These are phyloP conservation scores for Carpinus fangiana DNA, from an alignment of 306 rosid genomes.

Conservation along the genomic window DNA sequence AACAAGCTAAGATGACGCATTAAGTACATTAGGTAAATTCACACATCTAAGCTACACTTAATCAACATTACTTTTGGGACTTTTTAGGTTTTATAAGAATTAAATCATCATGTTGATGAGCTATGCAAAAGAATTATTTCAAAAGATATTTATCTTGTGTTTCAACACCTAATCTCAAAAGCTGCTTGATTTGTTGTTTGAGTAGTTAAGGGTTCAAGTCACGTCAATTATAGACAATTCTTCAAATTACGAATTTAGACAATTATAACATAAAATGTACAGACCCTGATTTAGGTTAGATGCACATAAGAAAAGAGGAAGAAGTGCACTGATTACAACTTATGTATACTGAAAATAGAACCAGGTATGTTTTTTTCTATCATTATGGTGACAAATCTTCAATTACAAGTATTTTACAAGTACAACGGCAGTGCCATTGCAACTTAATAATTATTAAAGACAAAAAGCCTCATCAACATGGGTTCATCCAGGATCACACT, in stretches of 20 bases:
- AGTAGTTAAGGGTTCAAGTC: neutral
- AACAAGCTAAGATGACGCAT: neutral
- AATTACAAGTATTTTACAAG: too few species aligned
- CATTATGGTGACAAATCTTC: too few species aligned
- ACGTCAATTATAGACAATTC: neutral
- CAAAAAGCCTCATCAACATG: too few species aligned
- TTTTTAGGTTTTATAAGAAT: neutral
- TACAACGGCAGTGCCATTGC: too few species aligned
- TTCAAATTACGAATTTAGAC: neutral
- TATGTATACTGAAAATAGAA: neutral
- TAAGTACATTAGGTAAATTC: constrained; percentile 14
- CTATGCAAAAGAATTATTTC: neutral
- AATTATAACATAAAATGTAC: neutral
- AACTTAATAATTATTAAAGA: too few species aligned
- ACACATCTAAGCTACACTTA: constrained; percentile 3
- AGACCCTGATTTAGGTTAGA: neutral
- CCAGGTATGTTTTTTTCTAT: too few species aligned
- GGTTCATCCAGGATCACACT: too few species aligned
- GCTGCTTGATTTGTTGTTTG: neutral
- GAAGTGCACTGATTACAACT: neutral
- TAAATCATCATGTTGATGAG: neutral
- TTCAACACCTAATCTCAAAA: neutral
- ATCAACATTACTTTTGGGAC: neutral
- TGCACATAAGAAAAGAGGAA: neutral
- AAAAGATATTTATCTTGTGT: neutral